Evolutionary conservation across 176 grass and related monocot species (phyloP).

Genomic region (Triticum timopheevii): DNA sequence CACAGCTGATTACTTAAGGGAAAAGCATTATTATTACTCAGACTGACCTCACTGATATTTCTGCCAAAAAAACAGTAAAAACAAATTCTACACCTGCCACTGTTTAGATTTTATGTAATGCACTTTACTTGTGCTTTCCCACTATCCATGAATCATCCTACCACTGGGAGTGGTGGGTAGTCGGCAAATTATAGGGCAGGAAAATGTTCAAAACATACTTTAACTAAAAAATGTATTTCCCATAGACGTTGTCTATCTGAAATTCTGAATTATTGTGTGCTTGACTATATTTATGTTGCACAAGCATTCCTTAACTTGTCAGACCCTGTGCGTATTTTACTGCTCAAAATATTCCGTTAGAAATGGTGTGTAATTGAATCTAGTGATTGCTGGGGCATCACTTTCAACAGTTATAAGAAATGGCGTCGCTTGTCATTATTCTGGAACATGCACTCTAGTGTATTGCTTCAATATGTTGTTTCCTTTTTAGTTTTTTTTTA

Average conservation of each 20-base stretch:
- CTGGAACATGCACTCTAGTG: not conserved
- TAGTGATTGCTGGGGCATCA: not conserved
- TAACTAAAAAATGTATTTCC: not conserved
- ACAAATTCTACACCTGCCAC: not conserved
- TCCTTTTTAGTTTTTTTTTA: not conserved
- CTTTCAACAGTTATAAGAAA: not conserved
- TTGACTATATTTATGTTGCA: not conserved
- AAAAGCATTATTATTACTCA: slow-evolving; percentile 8
- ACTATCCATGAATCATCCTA: not conserved
- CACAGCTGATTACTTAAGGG: not conserved
- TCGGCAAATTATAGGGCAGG: not conserved
- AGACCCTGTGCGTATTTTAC: not conserved
- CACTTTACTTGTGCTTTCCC: not conserved
- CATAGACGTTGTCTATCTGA: not conserved
- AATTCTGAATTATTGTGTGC: not conserved
- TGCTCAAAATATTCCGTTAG: not conserved
- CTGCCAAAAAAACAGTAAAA: not conserved
- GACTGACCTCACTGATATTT: not conserved
- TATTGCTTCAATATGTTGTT: slow-evolving; percentile 15
- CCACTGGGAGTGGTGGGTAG: not conserved
- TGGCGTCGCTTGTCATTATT: not conserved
- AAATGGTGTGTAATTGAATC: not conserved
- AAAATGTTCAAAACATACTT: not conserved
- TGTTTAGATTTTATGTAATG: not conserved
- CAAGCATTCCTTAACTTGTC: not conserved